Conservation (phyloP, 1,284 basidiomycete species). For the Puccinia novopanici region DNA sequence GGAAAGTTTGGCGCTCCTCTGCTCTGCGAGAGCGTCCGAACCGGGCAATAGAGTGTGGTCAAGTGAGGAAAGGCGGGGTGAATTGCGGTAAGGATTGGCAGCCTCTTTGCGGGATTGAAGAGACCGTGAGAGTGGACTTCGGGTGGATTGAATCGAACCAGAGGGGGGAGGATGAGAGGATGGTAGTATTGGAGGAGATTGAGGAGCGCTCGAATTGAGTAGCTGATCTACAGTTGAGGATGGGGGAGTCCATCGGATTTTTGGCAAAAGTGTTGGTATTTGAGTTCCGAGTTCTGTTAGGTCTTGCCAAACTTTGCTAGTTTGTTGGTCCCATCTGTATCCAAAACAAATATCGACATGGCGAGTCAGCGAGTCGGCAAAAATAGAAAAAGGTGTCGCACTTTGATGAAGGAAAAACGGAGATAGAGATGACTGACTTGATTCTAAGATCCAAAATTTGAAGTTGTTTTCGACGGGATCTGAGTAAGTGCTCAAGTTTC, state of each 20-base stretch:
- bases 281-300: slow-evolving; percentile 34
- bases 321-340: slow-evolving; percentile 45
- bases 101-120: slow-evolving; percentile 32
- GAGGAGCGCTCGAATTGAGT: background rate
- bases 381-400: background rate
- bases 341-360: background rate
- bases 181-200: background rate
- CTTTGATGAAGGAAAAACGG: background rate
- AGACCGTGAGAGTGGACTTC: slow-evolving; percentile 16
- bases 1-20: slow-evolving; percentile 10
- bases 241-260: slow-evolving; percentile 37
- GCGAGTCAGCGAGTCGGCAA: background rate
- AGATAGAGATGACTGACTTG: slow-evolving; percentile 17
- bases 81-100: background rate
- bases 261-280: slow-evolving; percentile 29
- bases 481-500: slow-evolving; percentile 45
- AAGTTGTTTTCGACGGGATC: slow-evolving; percentile 46
- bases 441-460: slow-evolving; percentile 45
- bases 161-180: slow-evolving; percentile 18
- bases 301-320: slow-evolving; percentile 32
- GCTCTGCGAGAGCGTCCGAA: slow-evolving; percentile 8
- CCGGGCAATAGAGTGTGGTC: background rate
- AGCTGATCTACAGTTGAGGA: background rate
- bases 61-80: background rate
- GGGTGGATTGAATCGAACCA: slow-evolving; percentile 7